phyloP scores from a whole-genome alignment of 1,284 basidiomycete species.

The Amylostereum areolatum region DNA sequence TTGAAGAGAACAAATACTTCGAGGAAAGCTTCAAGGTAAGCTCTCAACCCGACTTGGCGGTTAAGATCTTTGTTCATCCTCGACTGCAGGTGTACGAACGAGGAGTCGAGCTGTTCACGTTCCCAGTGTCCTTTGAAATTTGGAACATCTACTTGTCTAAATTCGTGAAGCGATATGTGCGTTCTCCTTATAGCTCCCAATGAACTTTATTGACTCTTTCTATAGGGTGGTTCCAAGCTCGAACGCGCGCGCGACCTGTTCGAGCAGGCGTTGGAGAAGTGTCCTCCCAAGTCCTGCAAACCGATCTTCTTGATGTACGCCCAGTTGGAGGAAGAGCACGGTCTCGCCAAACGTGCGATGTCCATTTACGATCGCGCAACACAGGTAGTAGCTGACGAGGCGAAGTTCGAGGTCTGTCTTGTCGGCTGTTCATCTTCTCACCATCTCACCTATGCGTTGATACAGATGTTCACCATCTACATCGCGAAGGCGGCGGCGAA shows the following conservation, averaged over 20 bases:
- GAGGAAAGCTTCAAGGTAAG: slow-evolving; percentile 95
- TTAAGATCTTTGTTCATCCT: too few relatives aligned
- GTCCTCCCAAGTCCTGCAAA: slow-evolving; percentile 93
- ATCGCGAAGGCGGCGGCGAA: slow-evolving; percentile 96
- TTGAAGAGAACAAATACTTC: slow-evolving; percentile 97
- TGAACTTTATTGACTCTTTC: slow-evolving; percentile 2
- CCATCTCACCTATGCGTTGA: neutral
- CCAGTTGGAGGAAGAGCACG: slow-evolving; percentile 90
- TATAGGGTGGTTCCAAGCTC: slow-evolving; percentile 84
- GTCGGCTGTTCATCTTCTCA: neutral
- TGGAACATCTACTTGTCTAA: slow-evolving; percentile 99
- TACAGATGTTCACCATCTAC: slow-evolving; percentile 92
- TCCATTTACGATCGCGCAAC: slow-evolving; percentile 92
- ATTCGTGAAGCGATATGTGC: slow-evolving; percentile 93
- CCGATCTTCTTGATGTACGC: slow-evolving; percentile 95
- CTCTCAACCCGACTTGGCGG: neutral
- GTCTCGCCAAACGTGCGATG: slow-evolving; percentile 95
- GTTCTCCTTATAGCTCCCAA: slow-evolving; percentile 22
- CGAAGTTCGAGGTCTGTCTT: slow-evolving; percentile 86
- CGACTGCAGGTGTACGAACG: slow-evolving; percentile 81
- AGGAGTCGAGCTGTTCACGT: slow-evolving; percentile 96
- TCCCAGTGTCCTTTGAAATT: slow-evolving; percentile 96
- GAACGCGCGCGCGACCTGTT: slow-evolving; percentile 96
- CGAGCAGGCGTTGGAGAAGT: slow-evolving; percentile 96
- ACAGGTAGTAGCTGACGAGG: slow-evolving; percentile 77